phyloP scores from a whole-genome alignment of 1,139 yeast species.

The Blastobotrys ciferrii region DNA sequence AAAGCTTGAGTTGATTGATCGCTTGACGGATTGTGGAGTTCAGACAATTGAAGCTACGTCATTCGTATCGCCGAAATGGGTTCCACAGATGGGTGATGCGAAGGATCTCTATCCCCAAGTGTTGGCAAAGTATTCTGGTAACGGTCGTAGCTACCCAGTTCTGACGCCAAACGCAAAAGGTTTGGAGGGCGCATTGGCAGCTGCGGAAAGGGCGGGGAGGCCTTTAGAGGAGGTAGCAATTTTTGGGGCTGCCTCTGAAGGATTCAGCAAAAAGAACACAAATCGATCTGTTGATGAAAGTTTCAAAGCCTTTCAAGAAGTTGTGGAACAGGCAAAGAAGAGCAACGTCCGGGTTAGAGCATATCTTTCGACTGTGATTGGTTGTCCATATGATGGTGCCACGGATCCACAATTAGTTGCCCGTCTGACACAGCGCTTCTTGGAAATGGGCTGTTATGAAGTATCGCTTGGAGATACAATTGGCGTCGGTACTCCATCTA shows the following conservation, averaged over 20 bases:
- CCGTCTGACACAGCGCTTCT: slow-evolving; percentile 28
- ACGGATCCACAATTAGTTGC: slow-evolving; percentile 36
- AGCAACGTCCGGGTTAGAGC: slow-evolving; percentile 34
- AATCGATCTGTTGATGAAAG: slow-evolving; percentile 35
- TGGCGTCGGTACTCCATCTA: slow-evolving; percentile 38
- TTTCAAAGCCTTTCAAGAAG: slow-evolving; percentile 29
- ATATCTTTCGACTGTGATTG: slow-evolving; percentile 38
- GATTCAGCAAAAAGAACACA: slow-evolving; percentile 36
- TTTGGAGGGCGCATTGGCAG: slow-evolving; percentile 31
- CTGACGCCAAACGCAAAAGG: slow-evolving; percentile 37
- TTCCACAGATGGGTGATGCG: slow-evolving; percentile 38
- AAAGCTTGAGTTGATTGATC: slow-evolving; percentile 34
- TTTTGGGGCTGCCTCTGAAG: slow-evolving; percentile 39
- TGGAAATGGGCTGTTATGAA: slow-evolving; percentile 39
- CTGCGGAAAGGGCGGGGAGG: slow-evolving; percentile 22
- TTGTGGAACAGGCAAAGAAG: slow-evolving; percentile 30
- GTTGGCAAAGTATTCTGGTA: slow-evolving; percentile 22
- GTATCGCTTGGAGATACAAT: slow-evolving; percentile 40
- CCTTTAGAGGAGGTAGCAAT: slow-evolving; percentile 35
- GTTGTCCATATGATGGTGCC: slow-evolving; percentile 39
- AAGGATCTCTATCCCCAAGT: slow-evolving; percentile 24
- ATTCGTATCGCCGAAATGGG: slow-evolving; percentile 42
- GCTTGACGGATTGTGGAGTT: slow-evolving; percentile 34
- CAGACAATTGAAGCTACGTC: slow-evolving; percentile 35
- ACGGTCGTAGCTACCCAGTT: slow-evolving; percentile 34